A percentile compares a stretch with the other conserved stretches of the same genome.
phyloP scores from a whole-genome alignment of 768 basidiomycete genomes.

The Boletellus sp. region DNA sequence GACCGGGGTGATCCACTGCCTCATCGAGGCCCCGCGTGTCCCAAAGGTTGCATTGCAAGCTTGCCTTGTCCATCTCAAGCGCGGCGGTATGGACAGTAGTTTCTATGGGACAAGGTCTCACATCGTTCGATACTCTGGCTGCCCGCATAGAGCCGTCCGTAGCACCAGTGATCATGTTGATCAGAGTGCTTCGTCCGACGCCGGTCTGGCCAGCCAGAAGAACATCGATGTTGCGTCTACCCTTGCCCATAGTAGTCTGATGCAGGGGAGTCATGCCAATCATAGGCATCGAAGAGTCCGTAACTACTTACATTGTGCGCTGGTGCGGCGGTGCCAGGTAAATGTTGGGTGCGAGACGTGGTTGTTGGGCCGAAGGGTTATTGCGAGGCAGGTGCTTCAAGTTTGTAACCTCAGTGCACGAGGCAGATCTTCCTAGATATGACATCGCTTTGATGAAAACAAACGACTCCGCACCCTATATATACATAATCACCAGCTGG shows the following conservation, averaged over 20 bases:
- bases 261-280: background rate
- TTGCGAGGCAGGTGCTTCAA: background rate
- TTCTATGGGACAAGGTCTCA: slow-evolving; percentile 22
- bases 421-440: slow-evolving; percentile 20
- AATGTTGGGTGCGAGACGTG: background rate
- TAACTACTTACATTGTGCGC: slow-evolving; percentile 2
- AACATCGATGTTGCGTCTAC: slow-evolving; percentile 6
- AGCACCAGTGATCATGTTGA: slow-evolving; percentile 26
- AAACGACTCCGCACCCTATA: too few relatives aligned
- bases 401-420: slow-evolving; percentile 14
- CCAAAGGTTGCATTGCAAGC: slow-evolving; percentile 19
- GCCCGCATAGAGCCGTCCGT: slow-evolving; percentile 6
- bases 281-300: background rate
- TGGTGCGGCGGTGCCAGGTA: too few relatives aligned
- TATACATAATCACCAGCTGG: too few relatives aligned
- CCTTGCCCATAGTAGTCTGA: background rate
- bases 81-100: slow-evolving; percentile 12
- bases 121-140: slow-evolving; percentile 25
- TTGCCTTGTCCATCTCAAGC: slow-evolving; percentile 1
- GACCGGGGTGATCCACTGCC: slow-evolving; percentile 19
- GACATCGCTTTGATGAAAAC: background rate
- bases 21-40: slow-evolving; percentile 29
- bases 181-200: slow-evolving; percentile 26
- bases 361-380: slow-evolving; percentile 3
- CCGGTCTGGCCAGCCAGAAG: slow-evolving; percentile 28